Conservation (phyloP, 2,329 filamentous ascomycete species). For the Xylaria sp. region DNA sequence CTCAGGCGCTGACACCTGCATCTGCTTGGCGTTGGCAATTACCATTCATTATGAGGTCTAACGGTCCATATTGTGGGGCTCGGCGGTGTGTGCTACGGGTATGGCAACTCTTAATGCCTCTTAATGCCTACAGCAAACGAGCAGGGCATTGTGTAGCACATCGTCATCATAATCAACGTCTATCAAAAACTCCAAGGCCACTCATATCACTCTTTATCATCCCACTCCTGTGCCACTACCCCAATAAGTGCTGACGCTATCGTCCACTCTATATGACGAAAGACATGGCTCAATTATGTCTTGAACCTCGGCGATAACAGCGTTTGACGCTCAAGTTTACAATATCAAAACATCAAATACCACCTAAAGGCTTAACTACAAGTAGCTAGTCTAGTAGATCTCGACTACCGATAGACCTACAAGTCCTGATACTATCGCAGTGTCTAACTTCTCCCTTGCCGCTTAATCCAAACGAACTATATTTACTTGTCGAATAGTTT, state of each 20-base stretch:
- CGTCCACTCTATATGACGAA: slow-evolving; percentile 5
- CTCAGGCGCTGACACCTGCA: slow-evolving; percentile 32
- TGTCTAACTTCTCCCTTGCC: background rate
- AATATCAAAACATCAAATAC: slow-evolving; percentile 2
- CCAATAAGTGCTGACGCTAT: slow-evolving; percentile 28
- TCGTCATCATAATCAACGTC: slow-evolving; percentile 12
- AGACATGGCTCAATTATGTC: slow-evolving; percentile 28
- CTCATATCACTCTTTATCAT: slow-evolving; percentile 4
- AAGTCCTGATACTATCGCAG: background rate
- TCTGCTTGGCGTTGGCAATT: slow-evolving; percentile 23
- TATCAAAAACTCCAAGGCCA: slow-evolving; percentile 15
- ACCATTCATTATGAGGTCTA: background rate
- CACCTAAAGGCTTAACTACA: background rate
- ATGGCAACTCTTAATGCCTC: background rate
- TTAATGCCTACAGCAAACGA: background rate
- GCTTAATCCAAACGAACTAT: background rate
- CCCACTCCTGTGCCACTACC: slow-evolving; percentile 10
- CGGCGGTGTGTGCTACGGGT: slow-evolving; percentile 8
- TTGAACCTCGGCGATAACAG: slow-evolving; percentile 20
- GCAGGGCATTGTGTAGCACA: slow-evolving; percentile 1
- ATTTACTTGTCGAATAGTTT: slow-evolving; percentile 11
- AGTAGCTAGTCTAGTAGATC: background rate
- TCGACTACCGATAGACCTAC: background rate
- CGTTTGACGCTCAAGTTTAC: background rate
- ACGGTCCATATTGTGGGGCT: slow-evolving; percentile 22